Evolutionary conservation across 1,284 basidiomycete species (phyloP).

Genomic region (Pseudozyma flocculosa): DNA sequence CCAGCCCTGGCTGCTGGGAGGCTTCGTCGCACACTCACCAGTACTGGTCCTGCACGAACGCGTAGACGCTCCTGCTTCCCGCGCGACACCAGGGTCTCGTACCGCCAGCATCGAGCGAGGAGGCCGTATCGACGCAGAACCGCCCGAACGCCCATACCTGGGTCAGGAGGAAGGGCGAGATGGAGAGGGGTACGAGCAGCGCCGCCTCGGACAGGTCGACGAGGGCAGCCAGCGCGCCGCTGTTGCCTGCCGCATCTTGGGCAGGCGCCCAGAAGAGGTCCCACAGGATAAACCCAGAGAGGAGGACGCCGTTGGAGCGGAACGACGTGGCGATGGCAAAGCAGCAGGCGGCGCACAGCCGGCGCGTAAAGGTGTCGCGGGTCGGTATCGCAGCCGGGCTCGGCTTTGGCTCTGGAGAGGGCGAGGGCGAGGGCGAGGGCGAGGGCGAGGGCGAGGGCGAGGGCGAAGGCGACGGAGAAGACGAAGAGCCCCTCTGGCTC

Average conservation of each 20-base stretch:
- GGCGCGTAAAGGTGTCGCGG: background rate
- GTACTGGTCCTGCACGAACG: slow-evolving; percentile 79
- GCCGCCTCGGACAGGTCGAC: background rate
- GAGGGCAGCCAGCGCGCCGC: slow-evolving; percentile 3
- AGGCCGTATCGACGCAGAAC: slow-evolving; percentile 64
- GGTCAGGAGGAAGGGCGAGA: slow-evolving; percentile 70
- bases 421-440: no score
- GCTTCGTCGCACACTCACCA: slow-evolving; percentile 65
- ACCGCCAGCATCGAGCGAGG: no score
- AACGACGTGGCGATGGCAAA: slow-evolving; percentile 72
- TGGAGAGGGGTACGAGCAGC: slow-evolving; percentile 47
- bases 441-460: no score
- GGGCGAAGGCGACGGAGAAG: no score
- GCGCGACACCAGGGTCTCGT: slow-evolving; percentile 75
- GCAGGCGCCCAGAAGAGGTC: slow-evolving; percentile 8
- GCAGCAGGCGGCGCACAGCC: slow-evolving; percentile 52
- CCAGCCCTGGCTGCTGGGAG: no score
- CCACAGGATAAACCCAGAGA: slow-evolving; percentile 66
- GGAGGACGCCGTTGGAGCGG: slow-evolving; percentile 78
- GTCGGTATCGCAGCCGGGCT: background rate
- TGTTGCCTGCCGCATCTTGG: background rate
- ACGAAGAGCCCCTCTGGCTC: no score
- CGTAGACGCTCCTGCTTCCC: slow-evolving; percentile 71
- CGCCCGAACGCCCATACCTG: slow-evolving; percentile 68
- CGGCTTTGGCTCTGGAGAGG: background rate